Percentiles rank a stretch among this genome's conserved stretches.
Conservation (phyloP, 129 eudicot species). For the Chrysanthemum lavandulifolium region DNA sequence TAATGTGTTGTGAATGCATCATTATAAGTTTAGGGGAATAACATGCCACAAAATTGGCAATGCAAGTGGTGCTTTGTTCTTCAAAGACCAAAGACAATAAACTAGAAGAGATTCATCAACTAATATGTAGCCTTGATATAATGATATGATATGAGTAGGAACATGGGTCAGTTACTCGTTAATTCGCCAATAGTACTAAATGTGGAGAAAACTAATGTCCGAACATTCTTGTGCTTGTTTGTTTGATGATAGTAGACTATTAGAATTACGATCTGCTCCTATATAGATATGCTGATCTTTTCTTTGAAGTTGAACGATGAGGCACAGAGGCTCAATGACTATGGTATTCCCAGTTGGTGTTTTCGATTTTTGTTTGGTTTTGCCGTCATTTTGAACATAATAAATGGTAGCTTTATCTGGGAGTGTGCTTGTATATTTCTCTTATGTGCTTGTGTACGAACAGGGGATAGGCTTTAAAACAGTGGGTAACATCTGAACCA, state of each 20-base stretch:
- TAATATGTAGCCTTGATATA: background rate
- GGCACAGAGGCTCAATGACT: conserved; percentile 10
- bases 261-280: background rate
- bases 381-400: background rate
- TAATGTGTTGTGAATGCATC: background rate
- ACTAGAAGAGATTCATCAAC: too few relatives aligned
- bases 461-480: conserved; percentile 50
- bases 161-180: background rate
- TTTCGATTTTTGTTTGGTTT: background rate
- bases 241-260: background rate
- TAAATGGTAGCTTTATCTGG: conserved; percentile 23
- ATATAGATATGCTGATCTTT: conserved; percentile 1
- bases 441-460: background rate
- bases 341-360: background rate
- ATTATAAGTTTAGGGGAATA: background rate
- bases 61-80: background rate
- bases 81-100: too few relatives aligned
- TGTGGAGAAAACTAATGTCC: background rate
- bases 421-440: conserved; percentile 34
- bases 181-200: background rate
- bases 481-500: conserved; percentile 45
- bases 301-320: conserved; percentile 17
- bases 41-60: background rate
- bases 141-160: background rate
- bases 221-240: background rate